Percentiles rank a stretch among this genome's conserved stretches.
phyloP scores from a whole-genome alignment of 2,329 filamentous ascomycete species.

The Calcarisporium arbuscula region DNA sequence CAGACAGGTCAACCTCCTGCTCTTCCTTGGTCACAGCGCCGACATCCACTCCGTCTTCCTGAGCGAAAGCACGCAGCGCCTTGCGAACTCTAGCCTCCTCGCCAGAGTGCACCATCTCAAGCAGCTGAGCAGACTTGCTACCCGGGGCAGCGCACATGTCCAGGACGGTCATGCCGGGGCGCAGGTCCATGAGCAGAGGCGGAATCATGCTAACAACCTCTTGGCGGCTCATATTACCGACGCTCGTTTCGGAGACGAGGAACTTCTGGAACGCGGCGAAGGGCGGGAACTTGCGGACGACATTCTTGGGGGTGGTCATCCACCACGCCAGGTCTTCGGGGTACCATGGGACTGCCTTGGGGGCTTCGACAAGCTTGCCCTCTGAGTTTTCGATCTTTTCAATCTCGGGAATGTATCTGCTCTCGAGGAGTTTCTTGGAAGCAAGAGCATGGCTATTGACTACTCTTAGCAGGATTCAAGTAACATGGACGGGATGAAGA shows the following conservation, averaged over 20 bases:
- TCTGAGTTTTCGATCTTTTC: conserved; percentile 76
- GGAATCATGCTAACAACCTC: conserved; percentile 99
- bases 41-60: conserved; percentile 52
- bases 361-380: conserved; percentile 74
- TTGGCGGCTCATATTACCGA: conserved; percentile 95
- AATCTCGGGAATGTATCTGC: conserved; percentile 87
- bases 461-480: conserved; percentile 10
- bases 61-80: conserved; percentile 57
- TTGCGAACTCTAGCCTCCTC: conserved; percentile 81
- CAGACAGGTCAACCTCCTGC: conserved; percentile 45
- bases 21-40: conserved; percentile 41
- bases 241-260: conserved; percentile 91
- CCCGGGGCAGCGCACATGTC: conserved; percentile 96
- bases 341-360: conserved; percentile 81
- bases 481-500: background rate
- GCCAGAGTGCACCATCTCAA: conserved; percentile 88
- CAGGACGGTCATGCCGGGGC: conserved; percentile 84
- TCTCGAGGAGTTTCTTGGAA: conserved; percentile 81
- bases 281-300: conserved; percentile 86
- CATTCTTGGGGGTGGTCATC: conserved; percentile 97
- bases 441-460: conserved; percentile 72
- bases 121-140: conserved; percentile 91
- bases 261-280: conserved; percentile 97
- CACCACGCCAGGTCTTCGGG: conserved; percentile 92
- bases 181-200: conserved; percentile 83